Conservation (phyloP, 257 asterid genomes). For the Anisodus acutangulus region DNA sequence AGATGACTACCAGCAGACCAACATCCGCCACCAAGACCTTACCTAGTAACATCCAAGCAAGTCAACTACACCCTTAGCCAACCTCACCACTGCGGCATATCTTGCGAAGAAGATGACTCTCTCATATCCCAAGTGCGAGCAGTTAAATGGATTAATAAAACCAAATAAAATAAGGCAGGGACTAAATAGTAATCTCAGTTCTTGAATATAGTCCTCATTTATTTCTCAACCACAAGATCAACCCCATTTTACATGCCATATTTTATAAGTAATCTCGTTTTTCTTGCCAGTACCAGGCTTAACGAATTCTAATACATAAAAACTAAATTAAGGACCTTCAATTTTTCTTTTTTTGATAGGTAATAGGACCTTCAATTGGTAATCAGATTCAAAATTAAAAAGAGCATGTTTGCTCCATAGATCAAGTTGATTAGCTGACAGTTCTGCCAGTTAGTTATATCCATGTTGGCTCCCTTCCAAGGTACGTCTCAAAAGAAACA, state of each 20-base stretch:
- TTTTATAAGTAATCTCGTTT: not conserved
- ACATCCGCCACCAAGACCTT: not conserved
- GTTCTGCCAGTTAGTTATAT: not conserved
- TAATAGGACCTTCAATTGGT: not conserved
- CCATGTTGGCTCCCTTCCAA: not conserved
- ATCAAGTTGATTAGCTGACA: not conserved
- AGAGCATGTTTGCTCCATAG: not conserved
- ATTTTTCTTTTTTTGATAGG: no score
- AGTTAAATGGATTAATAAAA: not conserved
- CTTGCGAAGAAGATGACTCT: not conserved
- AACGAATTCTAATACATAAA: not conserved
- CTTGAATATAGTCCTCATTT: not conserved
- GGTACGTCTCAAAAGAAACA: not conserved
- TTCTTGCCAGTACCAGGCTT: not conserved
- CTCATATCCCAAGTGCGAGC: not conserved
- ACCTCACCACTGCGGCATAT: not conserved
- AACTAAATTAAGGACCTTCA: not conserved
- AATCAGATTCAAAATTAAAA: not conserved
- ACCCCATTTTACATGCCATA: not conserved
- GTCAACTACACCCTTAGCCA: constrained; percentile 16
- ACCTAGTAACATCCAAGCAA: not conserved
- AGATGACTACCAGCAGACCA: constrained; percentile 18
- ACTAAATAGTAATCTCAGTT: not conserved
- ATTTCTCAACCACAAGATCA: constrained; percentile 20
- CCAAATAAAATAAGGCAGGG: not conserved